Base-by-base conservation (phyloP, 148 eudicot species). In the Cornus suecica region DNA sequence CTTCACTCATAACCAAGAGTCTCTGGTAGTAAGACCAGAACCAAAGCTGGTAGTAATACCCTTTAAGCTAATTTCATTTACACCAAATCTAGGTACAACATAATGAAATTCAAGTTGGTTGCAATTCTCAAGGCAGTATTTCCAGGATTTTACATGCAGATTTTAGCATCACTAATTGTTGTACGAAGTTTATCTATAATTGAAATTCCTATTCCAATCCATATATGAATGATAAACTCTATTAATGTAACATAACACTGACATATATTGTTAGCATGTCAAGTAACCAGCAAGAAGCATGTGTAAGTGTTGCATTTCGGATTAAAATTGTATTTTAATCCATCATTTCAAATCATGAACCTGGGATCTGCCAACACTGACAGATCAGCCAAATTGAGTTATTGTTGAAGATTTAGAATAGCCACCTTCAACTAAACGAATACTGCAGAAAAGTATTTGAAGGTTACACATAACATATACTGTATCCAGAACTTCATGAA, bases 401-500 rank as follows among this genome's bases (percentile, higher is more conserved):
- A 67, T 13, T 11, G 20, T 48, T 2, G 54, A 13, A 48, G 54
- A 1, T 48, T 48, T 48, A 11, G 18, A 16, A 48, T 18, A 48
- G 54, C 18, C 20, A 48, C 54, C 20, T 13, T 48, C 20, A 16
- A 48, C 54, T 48, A 48, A n/a, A n/a, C n/a, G n/a, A n/a, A 1
- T 22, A 54, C 61, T 23, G 7, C 60, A 76, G 8, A 68, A 37
- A 7, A 56, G 41, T 18, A 10, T 34, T 20, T 10, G 16, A 60
- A 76, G 52, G 13, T 70, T 58, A 51, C 60, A 80, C 92, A 69
- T 65, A 94, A 97, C 98, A 80, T 90, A 83, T 81, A 77, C 71
- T 56, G 67, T 82, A 64, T 91, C 90, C 61, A 90, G 52, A 69
- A 91, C 79, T 67, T 74, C 78, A 74, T 88, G 71, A 75, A 89